Conservation (phyloP, 345 rosid species). For the Salix dunnii region DNA sequence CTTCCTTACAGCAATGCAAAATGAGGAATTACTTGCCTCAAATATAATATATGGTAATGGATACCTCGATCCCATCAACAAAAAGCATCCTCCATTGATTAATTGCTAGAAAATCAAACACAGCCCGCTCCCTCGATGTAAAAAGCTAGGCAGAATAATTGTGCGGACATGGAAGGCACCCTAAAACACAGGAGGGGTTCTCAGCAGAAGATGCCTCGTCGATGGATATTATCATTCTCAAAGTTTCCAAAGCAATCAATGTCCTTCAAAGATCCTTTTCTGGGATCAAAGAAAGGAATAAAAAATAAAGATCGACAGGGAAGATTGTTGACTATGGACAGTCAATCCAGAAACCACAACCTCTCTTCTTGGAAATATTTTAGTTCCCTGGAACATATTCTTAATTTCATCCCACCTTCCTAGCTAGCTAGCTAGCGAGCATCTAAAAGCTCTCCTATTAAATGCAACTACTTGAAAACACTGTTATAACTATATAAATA, state of each 20-base stretch:
- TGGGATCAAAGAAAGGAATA: background rate
- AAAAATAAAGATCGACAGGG: slow-evolving; percentile 1
- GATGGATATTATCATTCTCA: background rate
- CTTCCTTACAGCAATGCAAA: slow-evolving; percentile 19
- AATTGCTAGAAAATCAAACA: background rate
- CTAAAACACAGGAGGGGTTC: background rate
- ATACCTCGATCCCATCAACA: background rate
- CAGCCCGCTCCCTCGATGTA: background rate
- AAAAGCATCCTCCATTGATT: background rate
- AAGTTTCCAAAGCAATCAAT: background rate
- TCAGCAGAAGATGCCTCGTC: background rate
- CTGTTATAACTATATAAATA: no score
- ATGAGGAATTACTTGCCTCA: no score
- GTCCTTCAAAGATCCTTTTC: slow-evolving; percentile 6
- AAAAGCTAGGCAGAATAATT: background rate
- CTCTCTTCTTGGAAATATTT: slow-evolving; percentile 29
- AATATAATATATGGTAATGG: background rate
- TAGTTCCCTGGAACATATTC: background rate
- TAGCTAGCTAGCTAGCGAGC: no score
- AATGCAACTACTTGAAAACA: no score
- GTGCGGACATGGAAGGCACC: background rate
- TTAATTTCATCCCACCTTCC: no score
- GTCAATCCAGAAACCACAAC: slow-evolving; percentile 21
- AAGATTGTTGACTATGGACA: background rate
- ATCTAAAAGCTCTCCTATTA: no score